Base-by-base conservation (phyloP, 306 rosid genomes). In the Trifolium subterraneum region DNA sequence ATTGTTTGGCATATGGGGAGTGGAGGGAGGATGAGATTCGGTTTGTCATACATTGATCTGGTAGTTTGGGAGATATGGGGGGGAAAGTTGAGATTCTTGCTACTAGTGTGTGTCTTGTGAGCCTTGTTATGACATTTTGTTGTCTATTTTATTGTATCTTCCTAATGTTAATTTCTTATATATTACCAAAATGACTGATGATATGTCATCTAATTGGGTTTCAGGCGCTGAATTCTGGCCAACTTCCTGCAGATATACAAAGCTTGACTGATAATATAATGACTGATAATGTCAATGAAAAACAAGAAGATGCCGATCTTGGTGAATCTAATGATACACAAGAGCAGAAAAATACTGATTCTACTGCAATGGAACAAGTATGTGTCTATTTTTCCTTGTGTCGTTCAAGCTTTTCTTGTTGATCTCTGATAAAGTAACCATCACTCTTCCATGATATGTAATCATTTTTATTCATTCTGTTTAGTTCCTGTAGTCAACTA, bases 221-320 rank as follows among this genome's bases (percentile, higher is more conserved):
- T 59, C 66, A 93, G 98, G 97, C 97, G 75, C 73, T 93, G 72
- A 88, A 89, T 78, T 91, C 90, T 1, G 98, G 98, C 19, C 97
- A 89, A 82, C 92, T 93, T 74, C 98, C 98, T 78, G 86, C 83
- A 41, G 96, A 91, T 80, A 82, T 91, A 33, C 51, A 84, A 68
- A 70, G 81, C 36, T 59, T 85, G 72, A 85, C 80, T 71, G 96
- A 85, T 39, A 83, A 82, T 71, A 50, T 81, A 20, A 59, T 50
- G 55, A 19, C 73, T 41, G 78, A 82, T 77, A 84, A 59, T 54
- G 77, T 48, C 73, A 31, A 84, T 47, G 87, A 80, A 56, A 82
- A 80, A 38, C 80, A 70, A 12, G 87, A 81, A 45, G 79, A 65
- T 15, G 71, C 50, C 70, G 76, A 70, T 64, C 47, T 42, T 16